Base-by-base conservation (phyloP, 306 rosid genomes). In the Vachellia pachyceras region DNA sequence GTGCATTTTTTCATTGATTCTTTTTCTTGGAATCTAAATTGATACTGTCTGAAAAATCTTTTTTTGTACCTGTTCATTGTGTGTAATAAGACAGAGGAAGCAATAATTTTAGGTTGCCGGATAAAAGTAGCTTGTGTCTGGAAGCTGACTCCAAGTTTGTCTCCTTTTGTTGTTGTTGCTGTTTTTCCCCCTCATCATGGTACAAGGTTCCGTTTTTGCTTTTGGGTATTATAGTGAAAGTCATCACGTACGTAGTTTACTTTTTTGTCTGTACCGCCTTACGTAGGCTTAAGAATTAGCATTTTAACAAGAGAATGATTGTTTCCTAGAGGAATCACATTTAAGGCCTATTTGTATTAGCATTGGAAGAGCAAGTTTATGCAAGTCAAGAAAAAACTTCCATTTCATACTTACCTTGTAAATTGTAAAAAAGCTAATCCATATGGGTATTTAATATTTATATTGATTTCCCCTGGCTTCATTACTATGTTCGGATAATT, bases 1-100 rank as follows among this genome's bases (percentile, higher is more conserved):
- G 87, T 86, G 87, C 92, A 72, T 91, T 95, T 91, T 87, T 92
- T 90, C 85, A 90, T 94, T 91, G 91, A 91, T 92, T 95, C 88
- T 86, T 89, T 90, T 86, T 90, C 86, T 89, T 89, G 88, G 82
- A 86, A 86, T 85, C 85, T 80, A 79, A 66, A 82, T 89, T 68
- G 73, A 86, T 82, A 79, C 83, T 82, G 83, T 77, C 88, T 85
- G 14, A 52, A 77, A 77, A 72, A 73, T 66, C 17, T 80, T 87
- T 79, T 75, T 2, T 17, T 54, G 60, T 54, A 74, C 82, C 65
- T 33, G 45, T 71, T 79, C 75, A 66, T 49, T 78, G 72, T 79
- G 77, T 84, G 90, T 84, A 83, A 79, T 76, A 69, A 67, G 82
- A 75, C 81, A 65, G 74, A 67, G 75, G 81, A 73, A 76, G 76